Evolutionary conservation across 2,329 filamentous ascomycete species (phyloP).

Genomic region (Coniosporium tulheliwenetii): DNA sequence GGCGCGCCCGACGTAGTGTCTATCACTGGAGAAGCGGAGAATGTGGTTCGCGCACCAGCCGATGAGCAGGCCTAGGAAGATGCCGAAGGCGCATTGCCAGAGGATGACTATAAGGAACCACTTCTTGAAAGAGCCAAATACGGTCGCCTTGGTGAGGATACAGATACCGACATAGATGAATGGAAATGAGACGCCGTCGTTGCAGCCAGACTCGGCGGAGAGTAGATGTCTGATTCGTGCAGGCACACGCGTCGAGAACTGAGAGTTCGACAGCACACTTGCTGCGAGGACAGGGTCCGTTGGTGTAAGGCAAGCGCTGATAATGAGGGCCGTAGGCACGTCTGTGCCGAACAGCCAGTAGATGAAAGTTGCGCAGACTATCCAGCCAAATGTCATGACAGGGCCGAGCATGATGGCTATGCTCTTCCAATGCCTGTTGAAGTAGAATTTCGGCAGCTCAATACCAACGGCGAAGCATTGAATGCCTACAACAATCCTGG

Average conservation of each 20-base stretch:
- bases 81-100: constrained; percentile 37
- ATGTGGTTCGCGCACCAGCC: constrained; percentile 31
- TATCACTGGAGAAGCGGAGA: constrained; percentile 29
- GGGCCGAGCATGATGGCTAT: constrained; percentile 33
- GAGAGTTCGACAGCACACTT: constrained; percentile 35
- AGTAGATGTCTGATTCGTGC: constrained; percentile 35
- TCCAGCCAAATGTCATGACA: constrained; percentile 34
- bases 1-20: constrained; percentile 30
- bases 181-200: constrained; percentile 40
- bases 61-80: constrained; percentile 29
- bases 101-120: constrained; percentile 39
- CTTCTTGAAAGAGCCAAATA: constrained; percentile 27
- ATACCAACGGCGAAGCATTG: constrained; percentile 22
- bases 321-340: constrained; percentile 30
- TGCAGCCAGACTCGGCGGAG: constrained; percentile 38
- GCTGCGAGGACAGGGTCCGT: constrained; percentile 42
- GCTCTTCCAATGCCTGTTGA: constrained; percentile 35
- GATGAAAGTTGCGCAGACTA: constrained; percentile 31
- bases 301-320: constrained; percentile 39
- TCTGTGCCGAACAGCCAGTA: constrained; percentile 29
- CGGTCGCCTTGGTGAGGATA: constrained; percentile 22
- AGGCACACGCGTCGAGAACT: constrained; percentile 36
- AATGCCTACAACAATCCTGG: constrained; percentile 30
- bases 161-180: constrained; percentile 39
- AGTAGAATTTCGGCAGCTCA: constrained; percentile 26